Percentiles rank a stretch among this genome's conserved stretches.
Evolutionary conservation across 2,329 filamentous ascomycete species (phyloP).

Genomic region (Epicoccum sorghinum): DNA sequence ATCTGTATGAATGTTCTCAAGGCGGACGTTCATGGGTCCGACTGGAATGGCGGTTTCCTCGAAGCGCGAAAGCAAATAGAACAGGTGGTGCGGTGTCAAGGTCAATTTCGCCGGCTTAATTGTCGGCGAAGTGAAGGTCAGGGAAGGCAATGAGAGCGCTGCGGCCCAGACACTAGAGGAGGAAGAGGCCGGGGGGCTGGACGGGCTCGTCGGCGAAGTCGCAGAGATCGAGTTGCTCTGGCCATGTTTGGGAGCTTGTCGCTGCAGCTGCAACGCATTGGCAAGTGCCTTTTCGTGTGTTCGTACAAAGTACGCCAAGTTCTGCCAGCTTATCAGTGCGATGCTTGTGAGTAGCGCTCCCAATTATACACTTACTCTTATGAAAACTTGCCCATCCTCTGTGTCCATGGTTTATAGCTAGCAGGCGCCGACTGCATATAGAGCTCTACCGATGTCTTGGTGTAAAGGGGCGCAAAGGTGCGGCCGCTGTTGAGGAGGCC

Average conservation of each 20-base stretch:
- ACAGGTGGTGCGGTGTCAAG: constrained; percentile 93
- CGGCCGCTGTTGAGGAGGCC: constrained; percentile 20
- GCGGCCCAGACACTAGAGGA: constrained; percentile 75
- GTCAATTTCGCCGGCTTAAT: constrained; percentile 91
- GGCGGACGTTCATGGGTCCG: constrained; percentile 92
- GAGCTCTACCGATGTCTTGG: constrained; percentile 23
- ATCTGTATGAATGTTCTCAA: constrained; percentile 93
- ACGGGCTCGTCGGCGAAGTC: constrained; percentile 45
- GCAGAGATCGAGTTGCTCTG: constrained; percentile 52
- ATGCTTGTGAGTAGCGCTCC: neutral
- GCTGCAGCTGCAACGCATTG: constrained; percentile 88
- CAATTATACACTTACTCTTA: constrained; percentile 67
- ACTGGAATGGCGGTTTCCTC: constrained; percentile 90
- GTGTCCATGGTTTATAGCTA: constrained; percentile 68
- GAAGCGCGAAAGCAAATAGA: constrained; percentile 93
- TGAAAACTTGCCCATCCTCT: constrained; percentile 87
- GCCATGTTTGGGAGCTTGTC: constrained; percentile 71
- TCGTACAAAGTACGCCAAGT: constrained; percentile 93
- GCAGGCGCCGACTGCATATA: constrained; percentile 44
- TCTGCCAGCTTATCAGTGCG: constrained; percentile 61
- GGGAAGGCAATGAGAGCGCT: constrained; percentile 82
- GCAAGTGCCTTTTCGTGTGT: constrained; percentile 97
- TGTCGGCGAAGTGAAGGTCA: constrained; percentile 83
- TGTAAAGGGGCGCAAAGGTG: constrained; percentile 7
- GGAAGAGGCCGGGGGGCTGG: constrained; percentile 61